A percentile compares a stretch with the other conserved stretches of the same genome.
Evolutionary conservation across 495 filamentous ascomycete genomes (phyloP).

Genomic region (Penicillium canescens): DNA sequence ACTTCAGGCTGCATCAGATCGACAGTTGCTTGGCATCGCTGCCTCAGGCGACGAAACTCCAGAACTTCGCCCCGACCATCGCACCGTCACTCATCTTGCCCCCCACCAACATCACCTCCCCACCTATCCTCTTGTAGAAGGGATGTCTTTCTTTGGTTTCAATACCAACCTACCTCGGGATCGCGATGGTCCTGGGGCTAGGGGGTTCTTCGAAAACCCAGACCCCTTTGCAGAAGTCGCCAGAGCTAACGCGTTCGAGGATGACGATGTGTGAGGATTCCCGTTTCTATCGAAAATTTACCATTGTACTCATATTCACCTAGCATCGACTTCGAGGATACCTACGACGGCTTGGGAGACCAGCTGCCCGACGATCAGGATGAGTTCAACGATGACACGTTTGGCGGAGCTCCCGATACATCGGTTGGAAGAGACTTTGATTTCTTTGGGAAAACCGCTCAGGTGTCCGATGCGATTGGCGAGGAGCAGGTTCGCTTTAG

Average conservation of each 20-base stretch:
- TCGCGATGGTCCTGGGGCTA: conserved; percentile 52
- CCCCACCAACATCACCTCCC: conserved; percentile 9
- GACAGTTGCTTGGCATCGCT: conserved; percentile 13
- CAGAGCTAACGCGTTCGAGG: conserved; percentile 49
- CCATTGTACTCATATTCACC: not conserved
- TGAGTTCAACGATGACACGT: conserved; percentile 98
- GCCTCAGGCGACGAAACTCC: conserved; percentile 15
- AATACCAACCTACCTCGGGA: conserved; percentile 66
- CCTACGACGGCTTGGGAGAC: conserved; percentile 93
- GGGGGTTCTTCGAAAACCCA: conserved; percentile 79
- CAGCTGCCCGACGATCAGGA: conserved; percentile 91
- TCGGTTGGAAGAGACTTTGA: conserved; percentile 90
- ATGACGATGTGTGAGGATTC: conserved; percentile 71
- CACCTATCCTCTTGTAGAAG: conserved; percentile 18
- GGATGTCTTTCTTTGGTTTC: conserved; percentile 86
- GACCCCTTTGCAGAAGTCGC: conserved; percentile 89
- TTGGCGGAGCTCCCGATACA: conserved; percentile 58
- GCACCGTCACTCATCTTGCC: conserved; percentile 18
- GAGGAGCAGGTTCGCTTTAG: conserved; percentile 85
- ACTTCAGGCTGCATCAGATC: not conserved
- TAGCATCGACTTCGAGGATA: conserved; percentile 94
- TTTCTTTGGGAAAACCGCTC: conserved; percentile 89
- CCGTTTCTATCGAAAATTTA: not conserved
- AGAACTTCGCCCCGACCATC: conserved; percentile 7
- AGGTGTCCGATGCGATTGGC: conserved; percentile 78